phyloP scores from a whole-genome alignment of 2,329 filamentous ascomycete genomes.

The Fusarium robinianum region DNA sequence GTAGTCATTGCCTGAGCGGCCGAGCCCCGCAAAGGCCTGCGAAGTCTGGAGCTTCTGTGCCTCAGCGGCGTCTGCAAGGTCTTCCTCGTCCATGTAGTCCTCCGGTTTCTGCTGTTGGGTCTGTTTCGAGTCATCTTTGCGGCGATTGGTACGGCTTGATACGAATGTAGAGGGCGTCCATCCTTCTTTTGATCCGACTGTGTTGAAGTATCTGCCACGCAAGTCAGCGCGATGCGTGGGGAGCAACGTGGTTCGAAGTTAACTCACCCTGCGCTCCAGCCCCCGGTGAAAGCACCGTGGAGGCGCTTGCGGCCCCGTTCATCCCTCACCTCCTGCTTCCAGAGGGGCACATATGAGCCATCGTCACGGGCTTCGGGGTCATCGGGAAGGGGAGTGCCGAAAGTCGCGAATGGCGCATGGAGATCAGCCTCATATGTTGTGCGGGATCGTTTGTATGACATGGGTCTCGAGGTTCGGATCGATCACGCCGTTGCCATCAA shows the following conservation, averaged over 20 bases:
- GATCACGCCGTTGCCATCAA: slow-evolving; percentile 7
- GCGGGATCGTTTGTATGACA: slow-evolving; percentile 81
- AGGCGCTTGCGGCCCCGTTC: slow-evolving; percentile 87
- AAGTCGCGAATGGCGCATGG: slow-evolving; percentile 74
- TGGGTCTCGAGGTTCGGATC: slow-evolving; percentile 48
- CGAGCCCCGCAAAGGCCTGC: slow-evolving; percentile 75
- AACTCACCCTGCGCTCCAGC: slow-evolving; percentile 89
- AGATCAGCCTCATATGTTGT: slow-evolving; percentile 77
- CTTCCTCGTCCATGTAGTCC: slow-evolving; percentile 98
- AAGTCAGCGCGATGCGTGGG: slow-evolving; percentile 14
- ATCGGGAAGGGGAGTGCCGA: slow-evolving; percentile 83
- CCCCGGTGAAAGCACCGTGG: slow-evolving; percentile 95
- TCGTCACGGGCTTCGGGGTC: slow-evolving; percentile 82
- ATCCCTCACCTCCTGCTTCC: slow-evolving; percentile 97
- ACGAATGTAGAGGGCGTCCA: slow-evolving; percentile 93
- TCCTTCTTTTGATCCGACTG: slow-evolving; percentile 96
- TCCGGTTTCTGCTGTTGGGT: slow-evolving; percentile 72
- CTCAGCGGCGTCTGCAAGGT: slow-evolving; percentile 84
- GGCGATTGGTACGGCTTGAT: slow-evolving; percentile 81
- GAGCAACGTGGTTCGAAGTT: not conserved
- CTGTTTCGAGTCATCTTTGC: slow-evolving; percentile 63
- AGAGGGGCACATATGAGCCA: slow-evolving; percentile 90
- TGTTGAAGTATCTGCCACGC: slow-evolving; percentile 82
- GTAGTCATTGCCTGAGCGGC: slow-evolving; percentile 63
- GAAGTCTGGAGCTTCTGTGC: slow-evolving; percentile 73